Evolutionary conservation across 495 filamentous ascomycete species (phyloP).

Genomic region (Glonium stellatum): DNA sequence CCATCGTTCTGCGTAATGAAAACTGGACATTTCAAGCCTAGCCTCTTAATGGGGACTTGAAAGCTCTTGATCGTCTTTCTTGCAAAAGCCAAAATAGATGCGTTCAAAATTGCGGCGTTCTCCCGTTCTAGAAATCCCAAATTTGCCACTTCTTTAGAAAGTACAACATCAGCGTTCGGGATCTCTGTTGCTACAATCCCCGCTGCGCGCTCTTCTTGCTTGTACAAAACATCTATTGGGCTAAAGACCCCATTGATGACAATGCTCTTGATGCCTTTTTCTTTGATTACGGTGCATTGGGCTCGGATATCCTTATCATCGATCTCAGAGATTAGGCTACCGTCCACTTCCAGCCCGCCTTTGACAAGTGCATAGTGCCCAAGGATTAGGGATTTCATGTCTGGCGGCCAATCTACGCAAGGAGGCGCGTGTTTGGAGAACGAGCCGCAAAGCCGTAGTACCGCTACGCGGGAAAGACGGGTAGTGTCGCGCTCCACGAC

Average conservation of each 20-base stretch:
- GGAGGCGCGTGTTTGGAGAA: conserved; percentile 52
- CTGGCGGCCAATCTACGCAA: conserved; percentile 41
- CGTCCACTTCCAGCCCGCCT: conserved; percentile 48
- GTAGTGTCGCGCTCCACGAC: conserved; percentile 43
- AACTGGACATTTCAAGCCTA: conserved; percentile 41
- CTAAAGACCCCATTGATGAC: conserved; percentile 54
- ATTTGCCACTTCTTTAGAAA: conserved; percentile 42
- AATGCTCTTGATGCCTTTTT: conserved; percentile 43
- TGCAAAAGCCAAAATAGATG: conserved; percentile 42
- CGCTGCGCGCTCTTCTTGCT: conserved; percentile 45
- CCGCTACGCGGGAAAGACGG: conserved; percentile 48
- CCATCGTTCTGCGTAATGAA: conserved; percentile 52
- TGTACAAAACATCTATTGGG: conserved; percentile 46
- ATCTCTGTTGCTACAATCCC: conserved; percentile 41
- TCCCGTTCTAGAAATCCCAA: conserved; percentile 47
- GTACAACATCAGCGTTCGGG: conserved; percentile 42
- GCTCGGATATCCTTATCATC: conserved; percentile 41
- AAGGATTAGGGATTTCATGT: conserved; percentile 36
- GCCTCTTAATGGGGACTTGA: conserved; percentile 36
- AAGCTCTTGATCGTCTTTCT: conserved; percentile 42
- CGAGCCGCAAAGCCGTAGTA: conserved; percentile 48
- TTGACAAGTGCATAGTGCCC: conserved; percentile 42
- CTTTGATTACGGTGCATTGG: conserved; percentile 39
- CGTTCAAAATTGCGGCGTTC: conserved; percentile 50
- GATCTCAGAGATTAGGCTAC: conserved; percentile 42